Conservation (phyloP, 2,329 filamentous ascomycete genomes). For the Fusarium torreyae region DNA sequence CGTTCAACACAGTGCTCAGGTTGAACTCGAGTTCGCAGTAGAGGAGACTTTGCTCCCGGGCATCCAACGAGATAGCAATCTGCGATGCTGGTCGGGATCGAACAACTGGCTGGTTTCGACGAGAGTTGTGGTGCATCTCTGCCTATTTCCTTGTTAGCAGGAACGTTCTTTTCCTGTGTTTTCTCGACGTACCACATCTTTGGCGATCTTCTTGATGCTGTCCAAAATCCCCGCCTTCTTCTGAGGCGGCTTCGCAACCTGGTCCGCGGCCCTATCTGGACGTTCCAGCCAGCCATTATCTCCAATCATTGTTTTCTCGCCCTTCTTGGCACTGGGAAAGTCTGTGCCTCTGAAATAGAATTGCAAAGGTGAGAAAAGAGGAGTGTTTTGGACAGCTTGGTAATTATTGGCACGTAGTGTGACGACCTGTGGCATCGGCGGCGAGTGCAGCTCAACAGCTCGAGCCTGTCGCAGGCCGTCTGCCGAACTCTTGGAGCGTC, state of each 20-base stretch:
- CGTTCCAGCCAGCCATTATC: constrained; percentile 71
- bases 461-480: constrained; percentile 43
- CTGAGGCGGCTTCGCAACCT: constrained; percentile 48
- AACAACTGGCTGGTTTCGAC: constrained; percentile 52
- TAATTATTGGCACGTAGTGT: constrained; percentile 18
- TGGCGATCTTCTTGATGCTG: constrained; percentile 67
- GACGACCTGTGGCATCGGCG: constrained; percentile 34
- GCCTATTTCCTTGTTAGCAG: constrained; percentile 48
- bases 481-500: constrained; percentile 51
- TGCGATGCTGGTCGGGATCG: constrained; percentile 52
- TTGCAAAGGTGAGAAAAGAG: constrained; percentile 60
- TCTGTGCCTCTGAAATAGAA: constrained; percentile 60
- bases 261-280: constrained; percentile 49
- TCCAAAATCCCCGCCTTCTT: constrained; percentile 63
- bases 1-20: constrained; percentile 66
- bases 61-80: constrained; percentile 65
- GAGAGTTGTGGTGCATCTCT: constrained; percentile 56
- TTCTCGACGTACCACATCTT: constrained; percentile 63
- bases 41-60: constrained; percentile 71
- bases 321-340: constrained; percentile 57
- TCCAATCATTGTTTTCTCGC: constrained; percentile 68
- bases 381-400: constrained; percentile 32
- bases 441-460: constrained; percentile 22
- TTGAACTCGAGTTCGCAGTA: constrained; percentile 73
- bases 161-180: neutral